Evolutionary conservation across 1,139 yeast species (phyloP), one percentile per base, ranked within the genome.

Genomic region (Schwanniomyces etchellsii): DNA sequence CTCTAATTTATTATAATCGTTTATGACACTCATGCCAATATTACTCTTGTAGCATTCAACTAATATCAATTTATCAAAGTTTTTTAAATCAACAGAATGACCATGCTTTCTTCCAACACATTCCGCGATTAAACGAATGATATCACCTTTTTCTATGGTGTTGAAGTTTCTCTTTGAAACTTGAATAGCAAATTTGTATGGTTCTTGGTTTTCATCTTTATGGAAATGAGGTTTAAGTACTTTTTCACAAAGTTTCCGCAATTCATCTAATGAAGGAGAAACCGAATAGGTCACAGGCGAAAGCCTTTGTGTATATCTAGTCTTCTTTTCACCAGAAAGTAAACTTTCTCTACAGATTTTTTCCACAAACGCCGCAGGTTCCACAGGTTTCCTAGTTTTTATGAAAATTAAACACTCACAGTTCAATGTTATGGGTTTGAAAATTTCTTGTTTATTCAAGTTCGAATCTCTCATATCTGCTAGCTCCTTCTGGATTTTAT

Each of bases 351-450:
- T 47, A 49, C 95, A 83, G 1, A 89, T 54, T 17, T 62, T 60
- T 27, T 65, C 63, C 3, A 85, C 88, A 35, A 91, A 69, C 4
- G 65, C 55, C 27, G 78, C 93, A 0, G 97, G 96, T 20, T 74
- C 76, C 9, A 89, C 68, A 0, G 96, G 95, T 40, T 63, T 71
- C 43, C 82, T 73, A 1, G 89, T 75, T 45, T 93, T 82, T 44
- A 88, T 75, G 52, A 91, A 91, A 2, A 88, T 71, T 28, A 81
- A 68, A 57, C 98, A 91, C 52, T 86, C 96, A 48, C 93, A 81
- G 16, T 79, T 83, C 28, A 88, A 54, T 11, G 80, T 83, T 23
- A 86, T 68, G 15, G 84, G 80, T 26, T 69, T 64, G 27, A 88
- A 60, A 10, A 77, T 55, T 18, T 70, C 72, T 33, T 67, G 65